A percentile compares a stretch with the other conserved stretches of the same genome.
phyloP scores from a whole-genome alignment of 139 green algal genomes.

The Cymbomonas tetramitiformis region DNA sequence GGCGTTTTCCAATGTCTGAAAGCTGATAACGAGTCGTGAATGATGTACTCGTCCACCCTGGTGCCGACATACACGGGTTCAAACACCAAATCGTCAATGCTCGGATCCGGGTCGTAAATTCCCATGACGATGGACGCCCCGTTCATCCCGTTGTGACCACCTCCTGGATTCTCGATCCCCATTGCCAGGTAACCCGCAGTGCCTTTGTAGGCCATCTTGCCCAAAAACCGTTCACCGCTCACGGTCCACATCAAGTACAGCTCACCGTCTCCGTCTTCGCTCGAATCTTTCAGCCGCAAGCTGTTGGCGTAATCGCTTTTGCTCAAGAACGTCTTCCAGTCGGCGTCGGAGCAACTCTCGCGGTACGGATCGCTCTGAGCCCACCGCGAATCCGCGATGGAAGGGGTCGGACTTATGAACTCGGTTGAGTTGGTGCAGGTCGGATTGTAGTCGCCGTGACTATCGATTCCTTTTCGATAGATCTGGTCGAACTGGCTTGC shows the following conservation, averaged over 20 bases:
- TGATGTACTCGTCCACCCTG: conserved; percentile 11
- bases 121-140: conserved; percentile 7
- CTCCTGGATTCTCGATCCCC: not conserved
- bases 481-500: not conserved
- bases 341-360: not conserved
- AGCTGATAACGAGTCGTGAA: not conserved
- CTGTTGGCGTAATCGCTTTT: not conserved
- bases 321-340: not conserved
- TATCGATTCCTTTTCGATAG: not conserved
- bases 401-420: not conserved
- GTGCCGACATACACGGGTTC: conserved; percentile 6
- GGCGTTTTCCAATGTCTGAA: conserved; percentile 7
- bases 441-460: conserved; percentile 16
- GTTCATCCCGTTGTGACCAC: conserved; percentile 2
- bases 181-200: not conserved
- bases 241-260: conserved; percentile 5
- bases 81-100: too few species aligned
- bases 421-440: conserved; percentile 3
- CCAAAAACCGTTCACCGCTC: not conserved
- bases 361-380: too few species aligned
- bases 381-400: too few species aligned
- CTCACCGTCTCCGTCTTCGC: conserved; percentile 1
- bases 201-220: conserved; percentile 4
- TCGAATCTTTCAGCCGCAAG: too few species aligned
- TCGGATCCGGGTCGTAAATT: not conserved